Evolutionary conservation across 345 rosid genomes (phyloP).

Genomic region (Ceriops zippeliana): DNA sequence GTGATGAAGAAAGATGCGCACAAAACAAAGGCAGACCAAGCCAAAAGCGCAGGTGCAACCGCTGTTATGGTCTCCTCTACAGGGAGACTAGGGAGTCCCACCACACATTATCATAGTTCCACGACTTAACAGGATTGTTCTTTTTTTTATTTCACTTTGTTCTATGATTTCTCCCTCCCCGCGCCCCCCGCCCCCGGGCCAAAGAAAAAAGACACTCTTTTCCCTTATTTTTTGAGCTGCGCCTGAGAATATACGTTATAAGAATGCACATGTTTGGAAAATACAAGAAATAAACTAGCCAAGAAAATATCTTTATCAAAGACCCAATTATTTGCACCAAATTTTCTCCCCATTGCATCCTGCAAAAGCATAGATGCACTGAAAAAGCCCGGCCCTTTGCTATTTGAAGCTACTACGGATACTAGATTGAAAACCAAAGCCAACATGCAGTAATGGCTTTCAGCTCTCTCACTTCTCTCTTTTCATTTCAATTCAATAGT

Average conservation of each 20-base stretch:
- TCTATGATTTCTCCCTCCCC: too few relatives aligned
- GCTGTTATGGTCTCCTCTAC: not conserved
- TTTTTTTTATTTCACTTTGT: not conserved
- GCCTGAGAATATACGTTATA: too few relatives aligned
- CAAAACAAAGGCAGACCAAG: not conserved
- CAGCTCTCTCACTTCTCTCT: slow-evolving; percentile 23
- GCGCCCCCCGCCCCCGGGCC: too few relatives aligned
- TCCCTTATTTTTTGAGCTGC: too few relatives aligned
- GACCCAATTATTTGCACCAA: too few relatives aligned
- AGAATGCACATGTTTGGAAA: not conserved
- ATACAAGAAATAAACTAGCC: too few relatives aligned
- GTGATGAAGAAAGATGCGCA: too few relatives aligned
- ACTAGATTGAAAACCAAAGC: slow-evolving; percentile 10
- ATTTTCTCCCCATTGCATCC: too few relatives aligned
- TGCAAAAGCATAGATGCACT: not conserved
- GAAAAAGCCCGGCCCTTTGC: not conserved
- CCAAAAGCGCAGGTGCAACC: not conserved
- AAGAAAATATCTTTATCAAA: too few relatives aligned
- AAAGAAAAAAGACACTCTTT: too few relatives aligned
- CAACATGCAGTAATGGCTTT: slow-evolving; percentile 17
- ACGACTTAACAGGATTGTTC: not conserved
- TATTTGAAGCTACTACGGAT: slow-evolving; percentile 2
- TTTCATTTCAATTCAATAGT: slow-evolving; percentile 32
- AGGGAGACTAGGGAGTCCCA: not conserved
- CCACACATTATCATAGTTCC: not conserved